Evolutionary conservation across 306 rosid species (phyloP).

Genomic region (Fagus crenata): DNA sequence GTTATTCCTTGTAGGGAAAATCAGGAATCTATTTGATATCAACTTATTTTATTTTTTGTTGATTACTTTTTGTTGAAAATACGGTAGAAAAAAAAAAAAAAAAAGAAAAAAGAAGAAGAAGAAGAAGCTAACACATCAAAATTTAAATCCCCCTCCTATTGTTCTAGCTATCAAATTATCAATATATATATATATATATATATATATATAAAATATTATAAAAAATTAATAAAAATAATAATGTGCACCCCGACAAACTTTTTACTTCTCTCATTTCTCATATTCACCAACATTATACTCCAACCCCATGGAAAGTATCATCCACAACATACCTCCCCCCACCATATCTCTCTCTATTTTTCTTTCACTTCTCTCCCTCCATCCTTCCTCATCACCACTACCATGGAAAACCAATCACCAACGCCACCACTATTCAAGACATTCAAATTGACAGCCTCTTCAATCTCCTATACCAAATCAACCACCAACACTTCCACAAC

Average conservation of each 20-base stretch:
- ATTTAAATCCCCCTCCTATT: too few relatives aligned
- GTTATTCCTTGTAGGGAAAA: too few relatives aligned
- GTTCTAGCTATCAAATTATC: too few relatives aligned
- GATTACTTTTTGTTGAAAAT: too few relatives aligned
- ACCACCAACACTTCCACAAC: conserved; percentile 32
- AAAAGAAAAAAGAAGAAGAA: too few relatives aligned
- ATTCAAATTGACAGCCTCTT: conserved; percentile 63
- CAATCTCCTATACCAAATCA: conserved; percentile 74
- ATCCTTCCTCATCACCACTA: conserved; percentile 5
- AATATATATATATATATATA: background rate
- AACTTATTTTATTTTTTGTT: too few relatives aligned
- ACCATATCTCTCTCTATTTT: background rate
- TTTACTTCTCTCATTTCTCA: background rate
- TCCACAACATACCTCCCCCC: conserved; percentile 6
- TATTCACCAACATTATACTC: conserved; percentile 25
- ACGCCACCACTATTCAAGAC: conserved; percentile 35
- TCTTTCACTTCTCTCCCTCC: conserved; percentile 7
- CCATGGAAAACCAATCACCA: conserved; percentile 50
- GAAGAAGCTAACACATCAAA: too few relatives aligned
- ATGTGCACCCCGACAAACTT: background rate
- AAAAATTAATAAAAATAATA: conserved; percentile 6
- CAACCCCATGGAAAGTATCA: conserved; percentile 12
- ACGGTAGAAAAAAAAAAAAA: too few relatives aligned
- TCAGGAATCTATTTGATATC: too few relatives aligned
- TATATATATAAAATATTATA: too few relatives aligned